Evolutionary conservation across 106 monocot species (phyloP), one percentile per base, ranked within the genome.

Genomic region (Dioscorea alata): DNA sequence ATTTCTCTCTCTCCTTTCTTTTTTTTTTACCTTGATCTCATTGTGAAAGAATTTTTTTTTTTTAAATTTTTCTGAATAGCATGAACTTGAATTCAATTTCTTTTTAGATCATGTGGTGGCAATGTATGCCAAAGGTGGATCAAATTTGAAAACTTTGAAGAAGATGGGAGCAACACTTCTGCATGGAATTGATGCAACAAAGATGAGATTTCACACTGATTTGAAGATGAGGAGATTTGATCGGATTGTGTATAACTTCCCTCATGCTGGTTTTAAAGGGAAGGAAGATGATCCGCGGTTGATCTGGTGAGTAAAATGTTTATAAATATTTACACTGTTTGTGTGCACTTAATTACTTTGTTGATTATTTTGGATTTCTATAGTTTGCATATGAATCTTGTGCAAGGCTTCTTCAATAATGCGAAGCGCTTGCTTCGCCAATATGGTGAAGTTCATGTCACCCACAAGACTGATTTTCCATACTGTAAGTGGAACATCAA

Each of bases 171-270:
- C 81, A 33, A 70, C 68, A 13, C 25, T 88, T n/a, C 35, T 88
- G 28, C 81, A 84, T 73, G 78, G 68, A 12, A 34, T 87, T 59
- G 77, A 87, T 81, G 87, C 72, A 31, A 80, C 73, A 33, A 74
- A 52, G 32, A 78, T 87, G 87, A 83, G 65, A 57, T 18, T 67
- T n/a, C 76, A 80, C 53, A n/a, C 61, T 34, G 77, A 72, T 71
- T 61, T 89, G 74, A 85, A 70, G 33, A 48, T 19, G 31, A 57
- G 67, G 48, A 76, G 64, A 35, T 90, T 90, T 53, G 80, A 90
- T 72, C 23, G 82, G 13, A 78, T 90, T 33, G 57, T 90, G 23
- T 90, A 78, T 60, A 90, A 86, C 69, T 90, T 90, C 34, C 90
- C 86, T 8, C 89, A 90, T 60, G 80, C 83, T 13, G 90, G 84